phyloP scores from a whole-genome alignment of 306 rosid genomes.

The Albizia julibrissin region DNA sequence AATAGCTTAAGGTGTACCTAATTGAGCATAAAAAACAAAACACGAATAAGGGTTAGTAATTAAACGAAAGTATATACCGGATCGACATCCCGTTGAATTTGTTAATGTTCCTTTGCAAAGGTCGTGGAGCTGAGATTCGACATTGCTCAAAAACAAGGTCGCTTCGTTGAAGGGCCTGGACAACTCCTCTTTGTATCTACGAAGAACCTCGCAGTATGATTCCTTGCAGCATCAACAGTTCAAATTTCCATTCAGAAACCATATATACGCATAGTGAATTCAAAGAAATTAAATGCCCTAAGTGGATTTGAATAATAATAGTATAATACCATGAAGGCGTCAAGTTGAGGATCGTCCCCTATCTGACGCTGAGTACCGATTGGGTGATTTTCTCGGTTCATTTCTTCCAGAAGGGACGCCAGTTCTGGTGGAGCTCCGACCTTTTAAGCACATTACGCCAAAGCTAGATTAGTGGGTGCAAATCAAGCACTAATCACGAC shows the following conservation, averaged over 20 bases:
- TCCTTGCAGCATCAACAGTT: conserved; percentile 46
- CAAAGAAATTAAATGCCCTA: not conserved
- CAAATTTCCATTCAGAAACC: not conserved
- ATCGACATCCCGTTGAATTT: conserved; percentile 38
- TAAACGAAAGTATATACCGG: conserved; percentile 34
- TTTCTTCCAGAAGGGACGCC: conserved; percentile 64
- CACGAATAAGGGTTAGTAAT: not conserved
- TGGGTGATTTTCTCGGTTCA: conserved; percentile 45
- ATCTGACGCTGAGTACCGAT: conserved; percentile 39
- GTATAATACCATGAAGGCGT: conserved; percentile 66
- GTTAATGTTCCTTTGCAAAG: conserved; percentile 66
- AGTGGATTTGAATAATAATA: not conserved
- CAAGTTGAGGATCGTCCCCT: conserved; percentile 91
- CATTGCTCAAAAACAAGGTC: conserved; percentile 54
- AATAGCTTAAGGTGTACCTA: not conserved
- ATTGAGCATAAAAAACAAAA: not conserved
- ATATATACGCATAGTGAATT: not conserved
- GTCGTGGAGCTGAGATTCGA: conserved; percentile 64
- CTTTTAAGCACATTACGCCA: conserved; percentile 39
- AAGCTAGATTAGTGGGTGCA: not conserved
- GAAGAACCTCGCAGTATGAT: conserved; percentile 67
- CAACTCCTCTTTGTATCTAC: conserved; percentile 64
- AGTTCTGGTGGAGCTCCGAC: conserved; percentile 85
- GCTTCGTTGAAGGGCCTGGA: conserved; percentile 77
- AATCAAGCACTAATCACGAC: not conserved